A percentile compares a stretch with the other conserved stretches of the same genome.
These are phyloP conservation scores for Eucalyptus shirleyi DNA, from an alignment of 345 rosid genomes.

Conservation along the genomic window DNA sequence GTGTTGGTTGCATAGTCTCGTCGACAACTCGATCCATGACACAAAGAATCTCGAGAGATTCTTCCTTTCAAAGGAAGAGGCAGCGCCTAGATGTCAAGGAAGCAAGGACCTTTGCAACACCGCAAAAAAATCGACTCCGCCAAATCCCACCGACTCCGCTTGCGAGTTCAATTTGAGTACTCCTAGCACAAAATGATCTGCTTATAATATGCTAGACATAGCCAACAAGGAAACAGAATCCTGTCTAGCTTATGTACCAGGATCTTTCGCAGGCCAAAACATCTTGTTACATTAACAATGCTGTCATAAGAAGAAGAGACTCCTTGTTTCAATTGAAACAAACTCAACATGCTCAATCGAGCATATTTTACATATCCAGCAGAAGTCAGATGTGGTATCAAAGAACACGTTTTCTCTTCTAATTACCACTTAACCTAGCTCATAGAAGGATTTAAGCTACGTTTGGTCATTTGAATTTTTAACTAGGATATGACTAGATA, in stretches of 20 bases:
- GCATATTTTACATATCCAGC: background rate
- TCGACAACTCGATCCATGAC: background rate
- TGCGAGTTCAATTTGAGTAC: background rate
- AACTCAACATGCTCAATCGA: background rate
- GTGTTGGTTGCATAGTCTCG: background rate
- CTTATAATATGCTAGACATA: background rate
- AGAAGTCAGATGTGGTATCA: background rate
- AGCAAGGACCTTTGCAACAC: background rate
- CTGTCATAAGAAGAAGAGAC: background rate
- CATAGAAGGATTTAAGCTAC: background rate
- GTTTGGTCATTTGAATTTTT: too few relatives aligned
- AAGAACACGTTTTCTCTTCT: background rate
- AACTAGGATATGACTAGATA: too few relatives aligned
- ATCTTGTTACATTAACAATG: background rate
- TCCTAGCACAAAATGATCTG: background rate
- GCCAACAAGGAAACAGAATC: background rate
- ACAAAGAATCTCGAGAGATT: background rate
- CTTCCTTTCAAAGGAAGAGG: background rate
- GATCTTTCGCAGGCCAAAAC: background rate
- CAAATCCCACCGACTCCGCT: background rate
- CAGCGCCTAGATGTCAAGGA: background rate
- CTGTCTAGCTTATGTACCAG: background rate
- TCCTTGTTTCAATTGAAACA: background rate
- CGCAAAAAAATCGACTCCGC: background rate
- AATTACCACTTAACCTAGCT: background rate